Percentiles rank a stretch among this genome's conserved stretches.
Evolutionary conservation across 208 protist genomes (phyloP).

Genomic region (Leishmania tropica): DNA sequence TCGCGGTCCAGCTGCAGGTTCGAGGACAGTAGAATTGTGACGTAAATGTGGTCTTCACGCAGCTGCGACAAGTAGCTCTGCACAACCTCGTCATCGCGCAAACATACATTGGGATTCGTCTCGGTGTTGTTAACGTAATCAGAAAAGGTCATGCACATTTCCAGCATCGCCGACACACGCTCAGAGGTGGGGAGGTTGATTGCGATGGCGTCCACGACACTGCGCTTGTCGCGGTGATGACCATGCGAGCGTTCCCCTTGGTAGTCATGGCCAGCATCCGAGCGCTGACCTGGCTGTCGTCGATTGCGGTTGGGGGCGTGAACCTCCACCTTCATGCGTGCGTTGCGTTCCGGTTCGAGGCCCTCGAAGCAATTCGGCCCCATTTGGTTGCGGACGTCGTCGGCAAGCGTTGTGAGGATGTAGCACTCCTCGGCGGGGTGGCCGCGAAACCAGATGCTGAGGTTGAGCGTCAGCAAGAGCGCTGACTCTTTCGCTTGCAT

Average conservation of each 20-base stretch:
- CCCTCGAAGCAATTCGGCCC: slow-evolving; percentile 80
- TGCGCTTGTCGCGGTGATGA: slow-evolving; percentile 16
- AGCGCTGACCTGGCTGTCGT: neutral
- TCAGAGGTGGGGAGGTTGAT: slow-evolving; percentile 67
- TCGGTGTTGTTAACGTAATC: slow-evolving; percentile 79
- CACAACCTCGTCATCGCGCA: slow-evolving; percentile 65
- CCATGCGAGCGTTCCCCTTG: neutral
- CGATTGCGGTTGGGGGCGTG: neutral
- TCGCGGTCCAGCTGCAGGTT: slow-evolving; percentile 65
- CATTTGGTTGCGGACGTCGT: slow-evolving; percentile 58
- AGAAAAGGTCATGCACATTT: slow-evolving; percentile 72
- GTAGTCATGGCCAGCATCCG: neutral
- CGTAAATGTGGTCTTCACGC: slow-evolving; percentile 51
- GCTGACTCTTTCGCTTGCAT: slow-evolving; percentile 64
- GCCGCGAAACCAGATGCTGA: slow-evolving; percentile 84
- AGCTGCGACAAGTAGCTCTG: slow-evolving; percentile 56
- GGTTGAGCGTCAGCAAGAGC: slow-evolving; percentile 73
- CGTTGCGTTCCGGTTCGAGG: slow-evolving; percentile 54
- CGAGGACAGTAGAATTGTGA: slow-evolving; percentile 65
- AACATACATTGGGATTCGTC: slow-evolving; percentile 32
- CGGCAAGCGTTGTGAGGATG: slow-evolving; percentile 66
- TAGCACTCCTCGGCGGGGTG: slow-evolving; percentile 65
- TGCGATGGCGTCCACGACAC: slow-evolving; percentile 63
- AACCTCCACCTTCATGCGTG: slow-evolving; percentile 27
- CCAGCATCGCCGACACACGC: slow-evolving; percentile 71